Conservation (phyloP, 495 filamentous ascomycete species). For the Poronia punctata region DNA sequence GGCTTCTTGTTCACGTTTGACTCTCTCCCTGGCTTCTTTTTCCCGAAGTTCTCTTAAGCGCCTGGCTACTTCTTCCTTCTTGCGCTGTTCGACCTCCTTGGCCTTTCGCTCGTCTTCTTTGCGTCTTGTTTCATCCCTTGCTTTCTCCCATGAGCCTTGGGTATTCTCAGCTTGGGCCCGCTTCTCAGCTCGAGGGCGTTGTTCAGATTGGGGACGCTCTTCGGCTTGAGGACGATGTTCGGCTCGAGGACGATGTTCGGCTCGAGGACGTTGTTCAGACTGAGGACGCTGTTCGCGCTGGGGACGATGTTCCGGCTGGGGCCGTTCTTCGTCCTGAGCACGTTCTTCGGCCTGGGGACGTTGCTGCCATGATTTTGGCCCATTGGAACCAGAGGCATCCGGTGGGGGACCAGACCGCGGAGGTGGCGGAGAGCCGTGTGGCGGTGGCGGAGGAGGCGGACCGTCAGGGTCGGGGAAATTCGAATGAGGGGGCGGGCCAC, state of each 20-base stretch:
- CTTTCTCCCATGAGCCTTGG: conserved; percentile 60
- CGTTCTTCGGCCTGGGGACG: conserved; percentile 22
- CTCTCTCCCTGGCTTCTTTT: conserved; percentile 54
- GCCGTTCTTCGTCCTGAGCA: neutral
- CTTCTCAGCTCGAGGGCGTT: conserved; percentile 1
- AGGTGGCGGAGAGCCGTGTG: conserved; percentile 29
- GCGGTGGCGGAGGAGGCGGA: conserved; percentile 33
- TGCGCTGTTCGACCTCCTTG: conserved; percentile 40
- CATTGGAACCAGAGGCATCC: conserved; percentile 21
- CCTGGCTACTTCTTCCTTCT: conserved; percentile 44
- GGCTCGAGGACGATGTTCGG: conserved; percentile 12
- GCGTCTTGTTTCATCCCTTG: conserved; percentile 58
- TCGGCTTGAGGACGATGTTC: neutral
- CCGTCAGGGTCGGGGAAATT: conserved; percentile 23
- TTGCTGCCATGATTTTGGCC: conserved; percentile 38
- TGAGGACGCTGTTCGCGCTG: neutral
- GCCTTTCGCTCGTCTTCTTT: conserved; percentile 56
- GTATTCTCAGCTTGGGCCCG: conserved; percentile 12
- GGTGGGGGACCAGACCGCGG: conserved; percentile 28
- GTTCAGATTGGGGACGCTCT: neutral
- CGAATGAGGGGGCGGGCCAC: conserved; percentile 17
- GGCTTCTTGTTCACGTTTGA: conserved; percentile 45
- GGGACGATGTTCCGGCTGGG: neutral
- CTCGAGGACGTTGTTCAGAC: neutral
- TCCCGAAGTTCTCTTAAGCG: conserved; percentile 49